These are phyloP conservation scores for Flammula alnicola DNA, from an alignment of 1,284 basidiomycete species.

Conservation along the genomic window DNA sequence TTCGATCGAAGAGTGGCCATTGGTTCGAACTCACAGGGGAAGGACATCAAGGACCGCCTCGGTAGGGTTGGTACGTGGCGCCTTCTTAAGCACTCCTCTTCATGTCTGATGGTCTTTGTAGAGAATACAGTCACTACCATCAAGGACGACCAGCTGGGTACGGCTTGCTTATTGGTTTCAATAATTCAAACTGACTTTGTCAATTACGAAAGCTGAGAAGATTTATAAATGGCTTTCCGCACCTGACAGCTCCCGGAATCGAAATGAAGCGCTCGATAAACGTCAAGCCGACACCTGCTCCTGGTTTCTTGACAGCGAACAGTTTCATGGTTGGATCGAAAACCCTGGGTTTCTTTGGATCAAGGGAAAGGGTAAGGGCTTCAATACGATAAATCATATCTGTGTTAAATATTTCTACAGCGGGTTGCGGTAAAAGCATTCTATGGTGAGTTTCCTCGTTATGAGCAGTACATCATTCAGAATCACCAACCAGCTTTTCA, in stretches of 20 bases:
- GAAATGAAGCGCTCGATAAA: slow-evolving; percentile 7
- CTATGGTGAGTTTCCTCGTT: background rate
- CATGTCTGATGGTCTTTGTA: too few species aligned
- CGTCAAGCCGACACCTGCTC: slow-evolving; percentile 8
- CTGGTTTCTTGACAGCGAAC: slow-evolving; percentile 8
- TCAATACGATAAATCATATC: background rate
- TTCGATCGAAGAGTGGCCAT: background rate
- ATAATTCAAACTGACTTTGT: background rate
- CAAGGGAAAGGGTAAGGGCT: slow-evolving; percentile 1
- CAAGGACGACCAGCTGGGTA: slow-evolving; percentile 1
- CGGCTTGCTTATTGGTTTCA: background rate
- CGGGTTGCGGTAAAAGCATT: background rate
- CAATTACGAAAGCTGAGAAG: background rate
- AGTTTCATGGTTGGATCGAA: background rate
- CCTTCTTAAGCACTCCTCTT: too few species aligned
- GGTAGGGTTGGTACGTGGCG: too few species aligned
- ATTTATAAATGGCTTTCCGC: slow-evolving; percentile 8
- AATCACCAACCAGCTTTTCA: background rate
- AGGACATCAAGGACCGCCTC: background rate
- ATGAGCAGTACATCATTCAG: too few species aligned
- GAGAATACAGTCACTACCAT: background rate
- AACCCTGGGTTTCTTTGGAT: slow-evolving; percentile 1
- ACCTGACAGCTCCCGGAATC: slow-evolving; percentile 11
- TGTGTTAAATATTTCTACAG: background rate
- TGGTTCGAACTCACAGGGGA: background rate